A percentile compares a stretch with the other conserved stretches of the same genome.
phyloP scores from a whole-genome alignment of 192 early-diverging fungal species.

The Kappamyces sp. region DNA sequence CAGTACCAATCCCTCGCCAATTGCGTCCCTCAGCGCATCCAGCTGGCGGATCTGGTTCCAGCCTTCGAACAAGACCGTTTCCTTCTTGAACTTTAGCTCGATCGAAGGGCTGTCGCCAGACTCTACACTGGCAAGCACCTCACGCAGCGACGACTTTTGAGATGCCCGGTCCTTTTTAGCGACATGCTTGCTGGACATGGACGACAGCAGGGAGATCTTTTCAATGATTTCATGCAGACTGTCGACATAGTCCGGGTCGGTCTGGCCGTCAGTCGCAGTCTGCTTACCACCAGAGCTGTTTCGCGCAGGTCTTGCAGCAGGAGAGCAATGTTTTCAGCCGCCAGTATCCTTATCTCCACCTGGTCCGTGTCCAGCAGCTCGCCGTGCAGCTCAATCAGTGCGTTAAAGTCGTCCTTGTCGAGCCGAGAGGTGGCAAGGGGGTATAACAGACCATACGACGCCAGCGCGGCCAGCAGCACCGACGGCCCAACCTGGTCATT shows the following conservation, averaged over 20 bases:
- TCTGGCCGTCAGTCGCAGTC: not conserved
- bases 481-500: not conserved
- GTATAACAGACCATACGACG: not conserved
- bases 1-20: conserved; percentile 30
- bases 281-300: not conserved
- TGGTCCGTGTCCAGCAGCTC: conserved; percentile 48
- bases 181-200: not conserved
- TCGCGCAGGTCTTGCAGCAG: conserved; percentile 51
- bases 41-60: conserved; percentile 47
- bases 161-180: conserved; percentile 45
- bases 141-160: conserved; percentile 60
- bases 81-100: conserved; percentile 43
- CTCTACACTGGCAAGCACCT: conserved; percentile 60
- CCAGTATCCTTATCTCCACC: conserved; percentile 60
- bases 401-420: conserved; percentile 26
- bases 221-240: not conserved
- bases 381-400: conserved; percentile 44
- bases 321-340: conserved; percentile 69
- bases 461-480: not conserved
- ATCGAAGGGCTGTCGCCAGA: conserved; percentile 43
- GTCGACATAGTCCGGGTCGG: not conserved
- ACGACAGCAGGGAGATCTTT: no score
- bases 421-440: not conserved
- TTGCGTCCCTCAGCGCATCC: conserved; percentile 23
- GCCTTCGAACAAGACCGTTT: conserved; percentile 44